A percentile compares a stretch with the other conserved stretches of the same genome.
These are phyloP conservation scores for Solanum pimpinellifolium DNA, from an alignment of 257 asterid genomes.

Conservation along the genomic window DNA sequence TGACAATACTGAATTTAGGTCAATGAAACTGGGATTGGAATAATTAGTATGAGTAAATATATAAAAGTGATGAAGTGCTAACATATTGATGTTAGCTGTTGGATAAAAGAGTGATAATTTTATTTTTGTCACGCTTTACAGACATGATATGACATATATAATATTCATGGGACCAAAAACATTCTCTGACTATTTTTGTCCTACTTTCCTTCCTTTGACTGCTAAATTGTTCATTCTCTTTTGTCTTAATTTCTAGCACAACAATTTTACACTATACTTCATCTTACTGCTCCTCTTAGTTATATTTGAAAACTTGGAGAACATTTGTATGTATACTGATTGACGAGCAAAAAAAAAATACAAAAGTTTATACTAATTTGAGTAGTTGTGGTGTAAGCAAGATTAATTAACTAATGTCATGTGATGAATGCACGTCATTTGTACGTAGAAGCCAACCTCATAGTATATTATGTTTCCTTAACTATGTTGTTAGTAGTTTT, in stretches of 20 bases:
- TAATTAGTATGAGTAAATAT: background rate
- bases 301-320: background rate
- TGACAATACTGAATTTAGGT: background rate
- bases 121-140: conserved; percentile 13
- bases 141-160: background rate
- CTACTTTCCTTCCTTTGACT: conserved; percentile 12
- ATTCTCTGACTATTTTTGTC: conserved; percentile 33
- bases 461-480: background rate
- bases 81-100: conserved; percentile 36
- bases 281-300: no score
- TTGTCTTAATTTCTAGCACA: background rate
- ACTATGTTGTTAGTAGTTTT: background rate
- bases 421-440: background rate
- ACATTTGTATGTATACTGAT: background rate
- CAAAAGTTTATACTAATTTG: background rate
- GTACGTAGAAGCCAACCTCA: background rate
- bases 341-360: background rate
- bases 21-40: background rate
- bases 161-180: conserved; percentile 33
- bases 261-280: background rate
- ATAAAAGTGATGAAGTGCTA: conserved; percentile 1
- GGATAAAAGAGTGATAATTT: background rate
- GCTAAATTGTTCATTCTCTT: background rate
- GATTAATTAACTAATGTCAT: background rate
- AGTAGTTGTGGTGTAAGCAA: background rate